Evolutionary conservation across 2,329 filamentous ascomycete genomes (phyloP).

Genomic region (Alternaria panax): DNA sequence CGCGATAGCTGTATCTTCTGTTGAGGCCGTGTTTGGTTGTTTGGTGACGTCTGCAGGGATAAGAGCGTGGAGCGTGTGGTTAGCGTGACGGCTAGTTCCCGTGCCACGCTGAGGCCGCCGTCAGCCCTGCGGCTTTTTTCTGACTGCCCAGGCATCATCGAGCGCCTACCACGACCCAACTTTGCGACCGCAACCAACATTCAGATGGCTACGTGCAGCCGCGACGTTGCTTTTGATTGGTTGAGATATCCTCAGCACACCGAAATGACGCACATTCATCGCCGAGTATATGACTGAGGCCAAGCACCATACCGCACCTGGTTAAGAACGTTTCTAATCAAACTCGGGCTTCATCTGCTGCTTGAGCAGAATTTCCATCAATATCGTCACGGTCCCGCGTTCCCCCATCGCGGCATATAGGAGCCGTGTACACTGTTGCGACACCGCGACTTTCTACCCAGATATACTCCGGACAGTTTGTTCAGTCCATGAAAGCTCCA

Average conservation of each 20-base stretch:
- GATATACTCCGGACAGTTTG: not conserved
- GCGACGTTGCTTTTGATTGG: not conserved
- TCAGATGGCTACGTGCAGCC: not conserved
- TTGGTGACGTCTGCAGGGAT: slow-evolving; percentile 5
- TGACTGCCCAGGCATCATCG: slow-evolving; percentile 9
- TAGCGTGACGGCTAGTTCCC: slow-evolving; percentile 11
- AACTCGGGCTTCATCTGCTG: slow-evolving; percentile 9
- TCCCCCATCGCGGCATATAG: not conserved
- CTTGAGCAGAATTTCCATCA: slow-evolving; percentile 19
- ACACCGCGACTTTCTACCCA: not conserved
- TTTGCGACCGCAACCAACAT: not conserved
- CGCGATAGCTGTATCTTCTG: not conserved
- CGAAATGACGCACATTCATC: slow-evolving; percentile 6
- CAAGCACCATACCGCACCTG: slow-evolving; percentile 4
- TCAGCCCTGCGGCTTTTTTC: not conserved
- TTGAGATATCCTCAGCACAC: not conserved
- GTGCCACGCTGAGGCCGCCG: not conserved
- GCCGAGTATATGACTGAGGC: slow-evolving; percentile 11
- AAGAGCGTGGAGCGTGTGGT: not conserved
- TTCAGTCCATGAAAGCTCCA: not conserved
- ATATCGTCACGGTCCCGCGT: slow-evolving; percentile 1
- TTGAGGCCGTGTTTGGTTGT: not conserved
- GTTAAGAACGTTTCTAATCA: slow-evolving; percentile 3
- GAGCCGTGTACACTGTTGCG: not conserved
- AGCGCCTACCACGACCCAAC: not conserved